phyloP scores from a whole-genome alignment of 306 rosid genomes.

The Lathyrus aphaca region DNA sequence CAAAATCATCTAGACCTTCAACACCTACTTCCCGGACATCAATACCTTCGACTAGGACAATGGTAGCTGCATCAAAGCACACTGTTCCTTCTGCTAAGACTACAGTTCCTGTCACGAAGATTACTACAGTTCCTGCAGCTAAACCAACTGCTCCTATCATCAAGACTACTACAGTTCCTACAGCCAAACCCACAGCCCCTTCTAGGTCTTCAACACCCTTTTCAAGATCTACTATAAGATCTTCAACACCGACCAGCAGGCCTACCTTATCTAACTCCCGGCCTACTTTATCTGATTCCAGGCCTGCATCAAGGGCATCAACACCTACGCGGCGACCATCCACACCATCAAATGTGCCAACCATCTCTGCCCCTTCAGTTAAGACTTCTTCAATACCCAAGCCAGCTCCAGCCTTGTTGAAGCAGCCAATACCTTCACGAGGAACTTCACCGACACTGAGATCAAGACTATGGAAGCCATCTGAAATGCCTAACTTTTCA shows the following conservation, averaged over 20 bases:
- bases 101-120: constrained; percentile 39
- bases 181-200: constrained; percentile 58
- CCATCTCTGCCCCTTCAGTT: constrained; percentile 55
- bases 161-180: constrained; percentile 48
- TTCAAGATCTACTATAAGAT: constrained; percentile 67
- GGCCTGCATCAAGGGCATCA: constrained; percentile 73
- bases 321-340: constrained; percentile 86
- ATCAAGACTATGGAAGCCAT: constrained; percentile 90
- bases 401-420: constrained; percentile 60
- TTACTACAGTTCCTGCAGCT: constrained; percentile 50
- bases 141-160: neutral
- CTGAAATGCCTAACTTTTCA: constrained; percentile 96
- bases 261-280: constrained; percentile 74
- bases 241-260: constrained; percentile 85
- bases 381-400: constrained; percentile 69
- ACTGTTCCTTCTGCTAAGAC: constrained; percentile 48
- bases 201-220: constrained; percentile 87
- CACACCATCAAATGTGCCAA: constrained; percentile 57
- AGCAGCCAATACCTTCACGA: constrained; percentile 66
- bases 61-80: constrained; percentile 52
- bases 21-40: constrained; percentile 86
- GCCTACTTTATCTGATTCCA: constrained; percentile 67
- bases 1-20: constrained; percentile 64
- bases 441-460: constrained; percentile 85
- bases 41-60: constrained; percentile 57